These are phyloP conservation scores for Lichina pygmaea DNA, from an alignment of 495 filamentous ascomycete species.

Conservation along the genomic window DNA sequence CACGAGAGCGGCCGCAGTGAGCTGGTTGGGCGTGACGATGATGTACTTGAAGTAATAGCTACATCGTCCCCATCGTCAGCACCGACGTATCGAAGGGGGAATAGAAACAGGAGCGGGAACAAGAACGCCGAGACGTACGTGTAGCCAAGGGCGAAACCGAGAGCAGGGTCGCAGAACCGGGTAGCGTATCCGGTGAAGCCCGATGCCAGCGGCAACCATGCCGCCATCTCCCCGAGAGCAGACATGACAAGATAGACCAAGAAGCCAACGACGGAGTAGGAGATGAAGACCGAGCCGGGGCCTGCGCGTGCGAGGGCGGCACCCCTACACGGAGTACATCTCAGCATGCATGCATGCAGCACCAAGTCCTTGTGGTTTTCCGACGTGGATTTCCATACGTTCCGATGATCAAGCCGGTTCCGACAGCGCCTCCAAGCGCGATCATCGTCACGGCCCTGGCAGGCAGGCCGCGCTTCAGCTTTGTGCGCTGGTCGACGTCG, in stretches of 20 bases:
- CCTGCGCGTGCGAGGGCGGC: conserved; percentile 35
- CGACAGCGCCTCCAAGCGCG: conserved; percentile 66
- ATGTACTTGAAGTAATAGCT: conserved; percentile 33
- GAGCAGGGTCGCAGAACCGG: conserved; percentile 31
- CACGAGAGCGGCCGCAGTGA: conserved; percentile 46
- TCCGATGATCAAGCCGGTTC: conserved; percentile 37
- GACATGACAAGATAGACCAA: conserved; percentile 33
- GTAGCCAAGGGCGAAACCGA: conserved; percentile 36
- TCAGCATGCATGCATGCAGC: not conserved
- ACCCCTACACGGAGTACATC: conserved; percentile 8
- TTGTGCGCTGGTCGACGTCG: not conserved
- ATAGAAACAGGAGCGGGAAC: conserved; percentile 10
- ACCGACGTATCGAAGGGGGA: conserved; percentile 1
- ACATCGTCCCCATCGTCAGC: not conserved
- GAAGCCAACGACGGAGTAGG: conserved; percentile 30
- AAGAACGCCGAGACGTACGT: conserved; percentile 29
- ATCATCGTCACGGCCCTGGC: conserved; percentile 54
- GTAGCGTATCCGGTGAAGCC: conserved; percentile 33
- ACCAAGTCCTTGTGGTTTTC: not conserved
- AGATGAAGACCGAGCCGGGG: conserved; percentile 46
- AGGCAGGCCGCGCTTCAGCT: conserved; percentile 31
- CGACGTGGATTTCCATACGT: not conserved
- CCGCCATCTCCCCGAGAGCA: conserved; percentile 35
- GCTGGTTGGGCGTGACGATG: conserved; percentile 51
- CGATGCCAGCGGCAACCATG: conserved; percentile 26